A percentile compares a stretch with the other conserved stretches of the same genome.
phyloP scores from a whole-genome alignment of 129 eudicot species.

The Daucus carota region DH1_v3.0 NC_030387.2:1016501-1017000 shows the following conservation, averaged over 20 bases:
- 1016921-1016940: conserved; percentile 32
- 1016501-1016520: conserved; percentile 59
- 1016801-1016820: conserved; percentile 46
- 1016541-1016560: conserved; percentile 94
- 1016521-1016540: conserved; percentile 90
- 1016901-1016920: conserved; percentile 28
- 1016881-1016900: conserved; percentile 32
- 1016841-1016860: conserved; percentile 83
- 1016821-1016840: conserved; percentile 52
- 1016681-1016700: not conserved
- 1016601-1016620: conserved; percentile 74
- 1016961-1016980: conserved; percentile 77
- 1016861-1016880: conserved; percentile 61
- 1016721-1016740: conserved; percentile 66
- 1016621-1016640: conserved; percentile 38
- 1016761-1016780: conserved; percentile 33
- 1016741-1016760: conserved; percentile 48
- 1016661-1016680: not conserved
- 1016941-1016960: conserved; percentile 25
- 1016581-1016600: conserved; percentile 96
- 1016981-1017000: conserved; percentile 94
- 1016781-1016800: conserved; percentile 33
- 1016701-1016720: not conserved
- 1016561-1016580: conserved; percentile 93
- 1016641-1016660: not conserved